Evolutionary conservation across 805 yeast species (phyloP).

Genomic region (Kluyveromyces dobzhanskii): DNA sequence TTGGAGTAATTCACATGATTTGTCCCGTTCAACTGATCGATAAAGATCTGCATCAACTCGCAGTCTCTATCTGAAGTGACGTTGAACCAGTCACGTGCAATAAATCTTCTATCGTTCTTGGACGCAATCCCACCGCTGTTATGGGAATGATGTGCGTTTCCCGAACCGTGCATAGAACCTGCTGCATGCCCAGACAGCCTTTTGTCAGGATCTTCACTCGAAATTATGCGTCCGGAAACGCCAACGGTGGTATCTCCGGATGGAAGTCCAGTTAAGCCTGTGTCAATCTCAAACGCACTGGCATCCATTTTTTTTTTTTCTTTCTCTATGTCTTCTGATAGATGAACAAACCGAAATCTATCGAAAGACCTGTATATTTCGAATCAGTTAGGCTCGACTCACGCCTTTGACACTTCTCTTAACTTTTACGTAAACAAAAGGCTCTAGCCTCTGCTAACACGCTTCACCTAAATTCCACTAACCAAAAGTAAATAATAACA

Average conservation of each 20-base stretch:
- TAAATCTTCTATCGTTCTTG: constrained; percentile 3
- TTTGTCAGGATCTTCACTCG: not conserved
- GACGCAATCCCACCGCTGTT: not conserved
- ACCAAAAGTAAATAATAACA: too few species aligned
- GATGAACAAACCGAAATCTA: too few species aligned
- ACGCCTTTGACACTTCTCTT: too few species aligned
- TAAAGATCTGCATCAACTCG: constrained; percentile 3
- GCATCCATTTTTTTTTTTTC: constrained; percentile 9
- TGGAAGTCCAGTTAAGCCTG: constrained; percentile 3
- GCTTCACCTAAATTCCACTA: constrained; percentile 16
- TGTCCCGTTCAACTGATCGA: constrained; percentile 3
- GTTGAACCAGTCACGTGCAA: constrained; percentile 4
- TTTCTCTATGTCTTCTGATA: too few species aligned
- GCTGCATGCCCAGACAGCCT: not conserved
- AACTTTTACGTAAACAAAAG: too few species aligned
- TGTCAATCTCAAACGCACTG: constrained; percentile 10
- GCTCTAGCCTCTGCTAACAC: constrained; percentile 5
- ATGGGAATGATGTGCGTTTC: not conserved
- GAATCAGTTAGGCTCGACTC: too few species aligned
- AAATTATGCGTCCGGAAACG: not conserved
- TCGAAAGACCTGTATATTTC: too few species aligned
- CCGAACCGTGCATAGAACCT: not conserved
- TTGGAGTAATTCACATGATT: constrained; percentile 4
- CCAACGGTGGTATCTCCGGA: not conserved
- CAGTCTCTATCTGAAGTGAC: constrained; percentile 2